Base-by-base conservation (phyloP, 2,329 filamentous ascomycete genomes). In the Magnaporthales sp. region DNA sequence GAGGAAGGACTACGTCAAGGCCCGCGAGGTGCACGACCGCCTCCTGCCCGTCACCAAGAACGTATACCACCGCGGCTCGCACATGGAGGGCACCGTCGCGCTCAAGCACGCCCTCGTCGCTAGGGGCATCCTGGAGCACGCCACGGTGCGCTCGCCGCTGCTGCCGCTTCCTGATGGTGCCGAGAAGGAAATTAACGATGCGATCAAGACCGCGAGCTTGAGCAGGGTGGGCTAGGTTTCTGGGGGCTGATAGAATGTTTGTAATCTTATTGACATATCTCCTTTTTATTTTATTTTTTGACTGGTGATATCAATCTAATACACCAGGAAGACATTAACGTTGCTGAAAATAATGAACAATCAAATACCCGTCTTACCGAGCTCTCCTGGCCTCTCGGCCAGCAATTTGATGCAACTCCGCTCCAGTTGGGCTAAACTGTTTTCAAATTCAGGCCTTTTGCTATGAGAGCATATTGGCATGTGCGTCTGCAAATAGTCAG, bases 11-110 rank as follows among this genome's bases (percentile, higher is more conserved):
- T 84, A 84, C 70, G 74, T 74, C 65, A 78, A 75, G 67, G 81
- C 82, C 3, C 76, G 81, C 27, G 76, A 77, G 58, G 74, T 84
- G n/a, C 82, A 84, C 70, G 81, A 84, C 69, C 77, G 76, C 69
- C 74, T 84, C 1, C 73, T 84, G 3, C 83, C 81, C 1, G 76
- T 84, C 0, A 84, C 82, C 1, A 83, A 82, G 73, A 80, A 78
- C n/a, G 81, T 84, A 0, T 84, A 84, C 70, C 82, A 84, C 71
- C 79, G 81, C 6, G 83, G 82, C 10, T 83, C 81, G 10, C 83
- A 84, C 67, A 84, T 84, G 82, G 82, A 84, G 73, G 82, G 82
- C 2, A 84, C 81, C 1, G 81, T 83, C 2, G 79, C 79, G 4
- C 69, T 84, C 26, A 84, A 84, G 74, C 81, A 84, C 67, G 81